Percentiles rank a stretch among this genome's conserved stretches.
Evolutionary conservation across 2,329 filamentous ascomycete genomes (phyloP).

Genomic region (Ophiostoma novo-ulmi): DNA sequence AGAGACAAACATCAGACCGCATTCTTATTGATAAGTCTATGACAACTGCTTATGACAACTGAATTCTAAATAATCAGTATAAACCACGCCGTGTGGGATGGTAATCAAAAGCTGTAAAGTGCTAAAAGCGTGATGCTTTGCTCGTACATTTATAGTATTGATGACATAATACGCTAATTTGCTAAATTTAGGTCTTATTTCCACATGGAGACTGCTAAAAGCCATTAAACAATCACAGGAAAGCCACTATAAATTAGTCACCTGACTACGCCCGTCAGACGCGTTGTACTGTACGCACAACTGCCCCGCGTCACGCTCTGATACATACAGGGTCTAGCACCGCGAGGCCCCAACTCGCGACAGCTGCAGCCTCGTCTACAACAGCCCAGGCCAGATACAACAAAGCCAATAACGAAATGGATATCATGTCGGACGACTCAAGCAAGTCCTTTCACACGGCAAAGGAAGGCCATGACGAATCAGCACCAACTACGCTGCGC

Average conservation of each 20-base stretch:
- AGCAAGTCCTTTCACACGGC: slow-evolving; percentile 14
- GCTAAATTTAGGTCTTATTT: no score
- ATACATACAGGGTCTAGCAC: background rate
- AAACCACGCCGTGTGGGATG: no score
- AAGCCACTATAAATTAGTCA: background rate
- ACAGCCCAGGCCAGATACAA: background rate
- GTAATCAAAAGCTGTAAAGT: background rate
- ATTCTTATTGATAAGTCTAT: background rate
- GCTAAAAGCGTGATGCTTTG: background rate
- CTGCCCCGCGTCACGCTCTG: background rate
- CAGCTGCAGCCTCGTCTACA: background rate
- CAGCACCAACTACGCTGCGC: background rate
- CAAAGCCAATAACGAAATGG: background rate
- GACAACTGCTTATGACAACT: background rate
- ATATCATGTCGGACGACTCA: background rate
- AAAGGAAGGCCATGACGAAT: background rate
- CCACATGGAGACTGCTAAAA: no score
- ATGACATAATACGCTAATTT: background rate
- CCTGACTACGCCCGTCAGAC: slow-evolving; percentile 5
- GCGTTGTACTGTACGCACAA: background rate
- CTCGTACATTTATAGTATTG: background rate
- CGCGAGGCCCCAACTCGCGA: background rate
- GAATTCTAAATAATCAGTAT: background rate
- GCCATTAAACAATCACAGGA: no score
- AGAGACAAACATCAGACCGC: background rate